Evolutionary conservation across 208 protist genomes (phyloP).

Genomic region (Phytomonas sp.): DNA sequence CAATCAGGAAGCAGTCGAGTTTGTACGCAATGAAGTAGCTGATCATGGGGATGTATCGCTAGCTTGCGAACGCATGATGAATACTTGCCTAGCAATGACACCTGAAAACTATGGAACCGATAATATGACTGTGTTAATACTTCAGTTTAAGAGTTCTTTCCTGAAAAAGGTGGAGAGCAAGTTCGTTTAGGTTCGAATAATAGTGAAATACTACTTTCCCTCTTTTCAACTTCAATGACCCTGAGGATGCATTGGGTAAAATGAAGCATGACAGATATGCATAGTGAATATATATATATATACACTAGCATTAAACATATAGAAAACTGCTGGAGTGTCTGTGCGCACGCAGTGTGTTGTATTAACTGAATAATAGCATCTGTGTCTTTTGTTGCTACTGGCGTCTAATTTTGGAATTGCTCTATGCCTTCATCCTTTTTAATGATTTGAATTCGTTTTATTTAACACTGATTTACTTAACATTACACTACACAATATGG

Average conservation of each 20-base stretch:
- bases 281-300: too few species aligned
- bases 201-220: neutral
- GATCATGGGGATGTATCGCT: conserved; percentile 78
- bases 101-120: conserved; percentile 72
- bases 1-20: conserved; percentile 83
- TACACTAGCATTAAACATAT: neutral
- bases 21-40: conserved; percentile 81
- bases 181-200: conserved; percentile 7
- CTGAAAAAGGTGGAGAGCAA: conserved; percentile 69
- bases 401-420: neutral
- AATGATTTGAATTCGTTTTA: neutral
- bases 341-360: neutral
- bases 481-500: neutral
- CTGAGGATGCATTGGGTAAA: neutral
- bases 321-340: neutral
- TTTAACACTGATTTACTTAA: neutral
- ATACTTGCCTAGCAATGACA: conserved; percentile 59
- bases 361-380: neutral
- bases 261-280: too few species aligned
- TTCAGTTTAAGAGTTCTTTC: conserved; percentile 86
- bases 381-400: neutral
- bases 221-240: neutral
- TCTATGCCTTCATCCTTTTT: neutral
- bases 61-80: conserved; percentile 82
- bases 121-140: conserved; percentile 89